These are phyloP conservation scores for Schrenkiella parvula DNA, from an alignment of 345 rosid species.

Conservation along the genomic window DNA sequence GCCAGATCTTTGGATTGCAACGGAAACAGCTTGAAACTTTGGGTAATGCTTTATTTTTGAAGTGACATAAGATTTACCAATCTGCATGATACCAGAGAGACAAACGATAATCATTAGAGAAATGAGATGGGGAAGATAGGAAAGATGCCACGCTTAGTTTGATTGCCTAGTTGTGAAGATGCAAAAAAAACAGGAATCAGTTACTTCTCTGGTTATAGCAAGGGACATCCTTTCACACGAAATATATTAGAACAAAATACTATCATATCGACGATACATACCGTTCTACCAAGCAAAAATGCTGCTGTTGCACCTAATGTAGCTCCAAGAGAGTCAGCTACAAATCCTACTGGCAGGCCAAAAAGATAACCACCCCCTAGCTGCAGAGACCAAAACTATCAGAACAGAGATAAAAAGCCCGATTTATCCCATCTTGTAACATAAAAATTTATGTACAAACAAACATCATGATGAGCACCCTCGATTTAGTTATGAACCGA, in stretches of 20 bases:
- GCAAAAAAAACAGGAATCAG: not conserved
- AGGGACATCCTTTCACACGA: not conserved
- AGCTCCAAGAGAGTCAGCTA: conserved; percentile 97
- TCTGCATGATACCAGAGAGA: conserved; percentile 32
- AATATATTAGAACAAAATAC: not conserved
- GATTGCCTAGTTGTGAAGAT: not conserved
- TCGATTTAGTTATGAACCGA: not conserved
- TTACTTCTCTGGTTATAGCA: not conserved
- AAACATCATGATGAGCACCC: not conserved
- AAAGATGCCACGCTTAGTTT: not conserved
- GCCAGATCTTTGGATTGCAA: conserved; percentile 52
- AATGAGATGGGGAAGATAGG: not conserved
- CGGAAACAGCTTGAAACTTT: conserved; percentile 47
- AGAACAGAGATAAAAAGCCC: not conserved
- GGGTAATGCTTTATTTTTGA: conserved; percentile 50
- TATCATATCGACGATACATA: conserved; percentile 28
- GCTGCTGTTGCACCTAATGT: conserved; percentile 95
- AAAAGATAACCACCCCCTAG: conserved; percentile 99
- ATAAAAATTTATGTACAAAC: not conserved
- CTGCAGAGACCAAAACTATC: conserved; percentile 38
- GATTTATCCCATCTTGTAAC: not conserved
- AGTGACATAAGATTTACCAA: conserved; percentile 48
- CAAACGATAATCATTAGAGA: conserved; percentile 6
- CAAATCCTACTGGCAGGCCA: conserved; percentile 92
- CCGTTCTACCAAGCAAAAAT: conserved; percentile 91